These are phyloP conservation scores for Aspergillus heteromorphus DNA, from an alignment of 495 filamentous ascomycete species.

Conservation along the genomic window DNA sequence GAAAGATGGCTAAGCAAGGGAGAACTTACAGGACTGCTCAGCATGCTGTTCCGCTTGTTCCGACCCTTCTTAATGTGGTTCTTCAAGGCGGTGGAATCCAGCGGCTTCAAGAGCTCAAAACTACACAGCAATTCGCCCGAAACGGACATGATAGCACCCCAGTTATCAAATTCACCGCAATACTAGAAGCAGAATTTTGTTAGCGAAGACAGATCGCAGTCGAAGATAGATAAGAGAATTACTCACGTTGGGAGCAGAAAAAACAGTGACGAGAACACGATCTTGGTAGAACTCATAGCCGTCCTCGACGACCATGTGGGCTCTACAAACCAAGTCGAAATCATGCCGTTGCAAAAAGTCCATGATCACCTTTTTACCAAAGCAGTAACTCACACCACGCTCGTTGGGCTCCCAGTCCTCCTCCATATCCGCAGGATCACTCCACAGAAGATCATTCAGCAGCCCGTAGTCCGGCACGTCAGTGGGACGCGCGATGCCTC, in stretches of 20 bases:
- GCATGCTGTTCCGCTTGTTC: slow-evolving; percentile 83
- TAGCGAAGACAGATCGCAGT: slow-evolving; percentile 3
- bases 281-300: slow-evolving; percentile 99
- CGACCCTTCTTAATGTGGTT: slow-evolving; percentile 98
- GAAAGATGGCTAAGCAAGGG: slow-evolving; percentile 18
- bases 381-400: slow-evolving; percentile 95
- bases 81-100: slow-evolving; percentile 96
- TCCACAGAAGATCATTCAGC: slow-evolving; percentile 95
- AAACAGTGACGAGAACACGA: slow-evolving; percentile 91
- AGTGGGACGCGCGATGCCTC: slow-evolving; percentile 89
- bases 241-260: slow-evolving; percentile 94
- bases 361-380: slow-evolving; percentile 97
- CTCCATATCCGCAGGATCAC: slow-evolving; percentile 97
- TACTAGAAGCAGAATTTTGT: slow-evolving; percentile 54
- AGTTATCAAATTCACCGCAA: slow-evolving; percentile 99
- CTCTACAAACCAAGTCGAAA: slow-evolving; percentile 94
- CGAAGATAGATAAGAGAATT: neutral
- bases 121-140: slow-evolving; percentile 89
- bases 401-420: slow-evolving; percentile 98
- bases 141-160: slow-evolving; percentile 98
- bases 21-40: slow-evolving; percentile 82
- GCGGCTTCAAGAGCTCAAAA: slow-evolving; percentile 92
- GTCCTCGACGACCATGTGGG: slow-evolving; percentile 99
- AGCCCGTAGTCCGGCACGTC: slow-evolving; percentile 97
- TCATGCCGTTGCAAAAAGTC: slow-evolving; percentile 93